Base-by-base conservation (phyloP, 305 asterid genomes). In the Fraxinus ornus region DNA sequence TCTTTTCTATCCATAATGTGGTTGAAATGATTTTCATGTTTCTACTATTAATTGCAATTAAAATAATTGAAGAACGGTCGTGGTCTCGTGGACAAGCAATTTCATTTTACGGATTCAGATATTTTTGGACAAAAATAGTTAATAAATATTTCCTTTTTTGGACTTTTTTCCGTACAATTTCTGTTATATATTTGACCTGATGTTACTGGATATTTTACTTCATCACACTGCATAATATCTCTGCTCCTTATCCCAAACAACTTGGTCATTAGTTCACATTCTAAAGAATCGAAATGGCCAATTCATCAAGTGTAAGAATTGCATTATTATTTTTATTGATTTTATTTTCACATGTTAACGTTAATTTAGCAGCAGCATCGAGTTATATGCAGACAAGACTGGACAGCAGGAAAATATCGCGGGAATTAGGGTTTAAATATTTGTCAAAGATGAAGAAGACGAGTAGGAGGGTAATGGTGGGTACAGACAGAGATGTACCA, bases 351-450 rank as follows among this genome's bases (percentile, higher is more conserved):
- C 81, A 37, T 33, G 33, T 71, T 32, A 55, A 35, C 52, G 22
- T 32, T 32, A 68, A 30, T 26, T 68, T 26, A 13, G 39, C 39
- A 68, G 47, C 26, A 5, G 85, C 82, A 66, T 66, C 24, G 1
- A 82, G 88, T 55, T 86, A 82, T 71, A 71, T 84, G 81, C 76
- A 84, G 71, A 83, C 71, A 79, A 83, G 72, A 57, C 77, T 77
- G 55, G 78, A 88, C 55, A 78, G 87, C 85, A 68, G 68, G 82
- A 73, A 84, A 78, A 77, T 88, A 9, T 76, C 86, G 28, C 66
- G 32, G 9, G 76, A 82, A 74, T 77, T 86, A 74, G 78, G 78
- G 62, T 79, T 68, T 68, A 39, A 28, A 21, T 36, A 82, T 77
- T 77, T 79, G 21, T 55, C 80, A 60, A 84, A 79, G 76, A 82